phyloP scores from a whole-genome alignment of 2,329 filamentous ascomycete genomes.

The Pseudogymnoascus sp. region DNA sequence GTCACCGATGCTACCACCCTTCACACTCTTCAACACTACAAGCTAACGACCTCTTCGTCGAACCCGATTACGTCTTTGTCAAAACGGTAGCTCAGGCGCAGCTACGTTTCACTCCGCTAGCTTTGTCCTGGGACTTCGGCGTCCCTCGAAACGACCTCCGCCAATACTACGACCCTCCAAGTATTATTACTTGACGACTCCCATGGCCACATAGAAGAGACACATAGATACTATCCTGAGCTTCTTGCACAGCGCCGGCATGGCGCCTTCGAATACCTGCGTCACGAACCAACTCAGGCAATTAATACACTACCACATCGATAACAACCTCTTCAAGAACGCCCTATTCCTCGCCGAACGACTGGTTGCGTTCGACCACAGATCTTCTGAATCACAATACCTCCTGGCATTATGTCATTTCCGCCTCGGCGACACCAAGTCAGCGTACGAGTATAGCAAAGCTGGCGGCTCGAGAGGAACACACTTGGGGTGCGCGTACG shows the following conservation, averaged over 20 bases:
- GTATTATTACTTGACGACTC: conserved; percentile 1
- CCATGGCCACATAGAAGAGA: conserved; percentile 7
- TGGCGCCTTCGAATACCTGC: conserved; percentile 24
- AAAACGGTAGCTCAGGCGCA: neutral
- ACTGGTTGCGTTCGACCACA: conserved; percentile 73
- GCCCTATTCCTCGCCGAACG: conserved; percentile 90
- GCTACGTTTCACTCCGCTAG: neutral
- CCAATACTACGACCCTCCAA: conserved; percentile 1
- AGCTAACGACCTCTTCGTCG: neutral
- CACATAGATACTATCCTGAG: conserved; percentile 8
- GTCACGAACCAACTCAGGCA: conserved; percentile 39
- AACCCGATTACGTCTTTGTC: neutral
- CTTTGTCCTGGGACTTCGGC: neutral
- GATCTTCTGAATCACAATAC: conserved; percentile 71
- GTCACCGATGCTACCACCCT: neutral
- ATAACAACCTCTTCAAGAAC: conserved; percentile 82
- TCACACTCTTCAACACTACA: neutral
- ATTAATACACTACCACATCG: conserved; percentile 62
- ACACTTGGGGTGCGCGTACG: conserved; percentile 80
- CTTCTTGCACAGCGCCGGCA: conserved; percentile 15
- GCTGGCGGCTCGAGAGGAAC: conserved; percentile 58
- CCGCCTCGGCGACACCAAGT: conserved; percentile 71
- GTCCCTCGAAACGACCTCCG: neutral
- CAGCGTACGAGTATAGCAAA: conserved; percentile 77
- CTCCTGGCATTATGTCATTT: conserved; percentile 79